These are phyloP conservation scores for Clonostachys rhizophaga DNA, from an alignment of 2,329 filamentous ascomycete genomes.

Conservation along the genomic window DNA sequence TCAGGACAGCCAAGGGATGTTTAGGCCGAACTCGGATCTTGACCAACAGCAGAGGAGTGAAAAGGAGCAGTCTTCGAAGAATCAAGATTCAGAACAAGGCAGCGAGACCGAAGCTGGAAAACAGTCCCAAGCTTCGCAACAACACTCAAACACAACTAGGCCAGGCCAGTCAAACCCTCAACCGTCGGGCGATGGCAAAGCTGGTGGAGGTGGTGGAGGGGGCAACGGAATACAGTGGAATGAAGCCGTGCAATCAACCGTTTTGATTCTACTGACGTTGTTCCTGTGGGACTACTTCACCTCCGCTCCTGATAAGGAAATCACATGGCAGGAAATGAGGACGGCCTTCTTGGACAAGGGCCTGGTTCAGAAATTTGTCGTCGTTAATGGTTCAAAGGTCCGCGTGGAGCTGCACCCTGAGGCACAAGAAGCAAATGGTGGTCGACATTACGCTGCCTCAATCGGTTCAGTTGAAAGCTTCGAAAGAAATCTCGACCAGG, in stretches of 20 bases:
- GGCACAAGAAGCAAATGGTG: conserved; percentile 31
- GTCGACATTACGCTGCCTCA: conserved; percentile 73
- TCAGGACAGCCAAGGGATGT: background rate
- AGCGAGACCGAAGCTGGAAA: conserved; percentile 1
- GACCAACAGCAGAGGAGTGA: background rate
- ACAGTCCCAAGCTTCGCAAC: background rate
- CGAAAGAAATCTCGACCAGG: conserved; percentile 81
- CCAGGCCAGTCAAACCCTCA: background rate
- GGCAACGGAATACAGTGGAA: conserved; percentile 11
- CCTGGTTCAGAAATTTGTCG: conserved; percentile 85
- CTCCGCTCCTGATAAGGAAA: conserved; percentile 48
- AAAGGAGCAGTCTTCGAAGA: background rate
- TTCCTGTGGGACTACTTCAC: conserved; percentile 1
- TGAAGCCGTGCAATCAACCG: conserved; percentile 25
- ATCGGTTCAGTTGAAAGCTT: conserved; percentile 95
- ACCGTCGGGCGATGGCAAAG: background rate
- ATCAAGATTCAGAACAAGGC: background rate
- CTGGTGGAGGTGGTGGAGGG: too few species aligned
- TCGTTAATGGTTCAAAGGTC: conserved; percentile 68
- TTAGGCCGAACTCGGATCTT: background rate
- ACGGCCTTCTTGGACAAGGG: conserved; percentile 95
- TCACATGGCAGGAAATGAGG: conserved; percentile 96
- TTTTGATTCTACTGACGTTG: conserved; percentile 18
- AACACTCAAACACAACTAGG: background rate
- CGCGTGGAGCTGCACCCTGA: conserved; percentile 77